Conservation (phyloP, 1,284 basidiomycete genomes). For the Trichosporon coremiiforme region DNA sequence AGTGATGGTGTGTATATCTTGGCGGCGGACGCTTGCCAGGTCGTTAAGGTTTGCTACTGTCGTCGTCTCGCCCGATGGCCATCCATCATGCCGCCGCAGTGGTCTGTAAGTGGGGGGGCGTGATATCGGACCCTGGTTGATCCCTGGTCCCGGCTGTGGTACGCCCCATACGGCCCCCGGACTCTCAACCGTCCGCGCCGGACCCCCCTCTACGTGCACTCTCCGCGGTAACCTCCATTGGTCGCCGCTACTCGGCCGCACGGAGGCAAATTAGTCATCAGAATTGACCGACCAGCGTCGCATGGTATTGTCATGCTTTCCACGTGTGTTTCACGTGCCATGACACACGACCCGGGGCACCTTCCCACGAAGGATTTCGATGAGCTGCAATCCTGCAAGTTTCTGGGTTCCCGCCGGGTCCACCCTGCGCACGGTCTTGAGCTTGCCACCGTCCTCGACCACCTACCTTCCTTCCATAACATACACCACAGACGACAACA, state of each 20-base stretch:
- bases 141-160: background rate
- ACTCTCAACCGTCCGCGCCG: background rate
- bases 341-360: background rate
- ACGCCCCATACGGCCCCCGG: background rate
- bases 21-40: background rate
- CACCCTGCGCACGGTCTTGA: background rate
- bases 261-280: constrained; percentile 3
- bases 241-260: background rate
- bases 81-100: background rate
- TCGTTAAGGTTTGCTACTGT: background rate
- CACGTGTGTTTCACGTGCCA: background rate
- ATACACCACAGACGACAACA: background rate
- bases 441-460: background rate
- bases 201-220: no score
- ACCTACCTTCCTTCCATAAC: background rate
- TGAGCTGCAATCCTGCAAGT: background rate
- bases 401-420: background rate
- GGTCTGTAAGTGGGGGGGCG: constrained; percentile 12
- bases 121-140: background rate
- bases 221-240: no score
- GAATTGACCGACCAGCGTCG: background rate
- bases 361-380: constrained; percentile 13
- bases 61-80: background rate
- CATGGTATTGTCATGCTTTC: background rate
- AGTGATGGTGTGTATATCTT: background rate